These are phyloP conservation scores for Botrytis pseudocinerea DNA, from an alignment of 2,329 filamentous ascomycete genomes.

Conservation along the genomic window DNA sequence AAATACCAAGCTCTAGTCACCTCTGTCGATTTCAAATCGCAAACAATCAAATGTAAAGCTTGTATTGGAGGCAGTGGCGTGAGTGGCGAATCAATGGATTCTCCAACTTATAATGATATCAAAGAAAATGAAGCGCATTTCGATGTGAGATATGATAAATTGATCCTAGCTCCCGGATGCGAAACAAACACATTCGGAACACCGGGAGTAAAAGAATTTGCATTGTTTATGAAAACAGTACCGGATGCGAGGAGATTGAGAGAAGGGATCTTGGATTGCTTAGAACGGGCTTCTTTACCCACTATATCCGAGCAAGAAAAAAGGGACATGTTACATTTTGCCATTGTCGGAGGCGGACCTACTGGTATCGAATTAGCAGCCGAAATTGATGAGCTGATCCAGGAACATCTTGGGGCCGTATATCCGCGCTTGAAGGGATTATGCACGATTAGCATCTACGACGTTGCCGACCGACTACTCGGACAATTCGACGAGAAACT, in stretches of 20 bases:
- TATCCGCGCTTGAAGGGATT: constrained; percentile 46
- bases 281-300: constrained; percentile 67
- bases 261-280: constrained; percentile 40
- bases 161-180: constrained; percentile 47
- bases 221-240: constrained; percentile 36
- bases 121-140: constrained; percentile 36
- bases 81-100: background rate
- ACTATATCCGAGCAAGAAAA: constrained; percentile 56
- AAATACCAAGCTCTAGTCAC: constrained; percentile 19
- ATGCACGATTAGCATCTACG: constrained; percentile 47
- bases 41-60: constrained; percentile 41
- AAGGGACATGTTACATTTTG: constrained; percentile 66
- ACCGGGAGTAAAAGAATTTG: constrained; percentile 30
- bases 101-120: background rate
- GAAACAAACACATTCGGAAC: constrained; percentile 35
- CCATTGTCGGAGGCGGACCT: constrained; percentile 68
- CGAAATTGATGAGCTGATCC: constrained; percentile 47
- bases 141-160: constrained; percentile 44
- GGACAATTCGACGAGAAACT: constrained; percentile 46
- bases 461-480: constrained; percentile 46
- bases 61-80: constrained; percentile 16
- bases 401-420: constrained; percentile 43
- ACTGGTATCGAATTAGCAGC: constrained; percentile 53
- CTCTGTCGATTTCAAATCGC: constrained; percentile 42
- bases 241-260: constrained; percentile 33